Conservation (phyloP, 768 basidiomycete species). For the Clitopilus passeckerianus region DNA sequence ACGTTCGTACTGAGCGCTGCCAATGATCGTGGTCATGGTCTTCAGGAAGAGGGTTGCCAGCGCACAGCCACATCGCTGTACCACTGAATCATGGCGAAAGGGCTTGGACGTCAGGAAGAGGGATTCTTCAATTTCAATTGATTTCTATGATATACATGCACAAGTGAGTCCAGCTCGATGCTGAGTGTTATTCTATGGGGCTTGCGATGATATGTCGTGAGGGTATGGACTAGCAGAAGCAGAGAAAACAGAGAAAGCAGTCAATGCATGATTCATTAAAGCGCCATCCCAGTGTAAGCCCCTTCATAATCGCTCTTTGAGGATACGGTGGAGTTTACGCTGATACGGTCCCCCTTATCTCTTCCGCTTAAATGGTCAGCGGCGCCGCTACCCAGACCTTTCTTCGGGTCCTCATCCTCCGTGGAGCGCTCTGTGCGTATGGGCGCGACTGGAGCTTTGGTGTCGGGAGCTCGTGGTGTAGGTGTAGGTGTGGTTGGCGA, state of each 20-base stretch:
- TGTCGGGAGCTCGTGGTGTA: neutral
- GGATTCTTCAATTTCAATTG: neutral
- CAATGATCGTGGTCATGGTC: no score
- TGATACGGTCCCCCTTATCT: neutral
- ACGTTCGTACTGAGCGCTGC: no score
- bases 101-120: no score
- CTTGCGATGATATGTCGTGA: neutral
- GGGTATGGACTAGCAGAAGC: neutral
- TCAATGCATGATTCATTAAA: neutral
- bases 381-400: neutral
- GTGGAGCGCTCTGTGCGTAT: no score
- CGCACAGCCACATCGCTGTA: no score
- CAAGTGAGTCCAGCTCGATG: neutral
- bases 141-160: neutral
- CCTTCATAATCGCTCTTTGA: slow-evolving; percentile 1
- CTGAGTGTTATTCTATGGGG: neutral
- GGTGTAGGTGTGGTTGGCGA: neutral
- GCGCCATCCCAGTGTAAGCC: neutral
- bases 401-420: no score
- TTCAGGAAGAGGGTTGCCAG: no score
- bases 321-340: neutral
- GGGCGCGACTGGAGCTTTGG: neutral
- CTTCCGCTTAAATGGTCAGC: neutral
- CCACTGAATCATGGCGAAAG: no score
- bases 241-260: neutral